A percentile compares a stretch with the other conserved stretches of the same genome.
These are phyloP conservation scores for Adansonia madagascariensis DNA, from an alignment of 441 rosid genomes.

Conservation along the genomic window DNA sequence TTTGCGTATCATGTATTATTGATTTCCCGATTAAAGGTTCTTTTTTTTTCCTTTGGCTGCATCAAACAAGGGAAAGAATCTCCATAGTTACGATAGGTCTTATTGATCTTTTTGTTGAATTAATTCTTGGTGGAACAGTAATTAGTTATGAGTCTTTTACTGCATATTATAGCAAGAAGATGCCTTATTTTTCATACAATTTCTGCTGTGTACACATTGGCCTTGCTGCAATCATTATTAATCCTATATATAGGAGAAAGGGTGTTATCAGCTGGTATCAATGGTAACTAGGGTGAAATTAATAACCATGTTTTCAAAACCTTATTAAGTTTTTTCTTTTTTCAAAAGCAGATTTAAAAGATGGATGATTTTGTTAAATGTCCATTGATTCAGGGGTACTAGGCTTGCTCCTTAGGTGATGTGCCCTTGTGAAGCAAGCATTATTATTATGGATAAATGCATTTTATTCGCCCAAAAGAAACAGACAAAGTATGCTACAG, in stretches of 20 bases:
- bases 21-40: neutral
- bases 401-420: neutral
- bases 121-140: neutral
- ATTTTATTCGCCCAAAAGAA: no score
- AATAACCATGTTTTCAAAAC: neutral
- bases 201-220: neutral
- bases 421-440: neutral
- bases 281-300: neutral
- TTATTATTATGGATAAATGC: neutral
- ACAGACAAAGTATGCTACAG: no score
- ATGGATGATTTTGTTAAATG: neutral
- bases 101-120: neutral
- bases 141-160: neutral
- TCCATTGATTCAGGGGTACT: neutral
- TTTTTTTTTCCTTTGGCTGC: neutral
- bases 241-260: neutral
- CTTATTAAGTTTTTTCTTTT: neutral
- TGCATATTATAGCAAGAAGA: neutral
- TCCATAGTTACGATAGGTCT: no score
- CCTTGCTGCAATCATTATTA: neutral
- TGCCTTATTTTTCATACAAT: neutral
- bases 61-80: conserved; percentile 13
- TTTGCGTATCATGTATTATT: neutral
- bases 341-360: neutral
- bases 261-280: neutral